Percentiles rank a stretch among this genome's conserved stretches.
Conservation (phyloP, 495 filamentous ascomycete genomes). For the Penicillium goetzii region DNA sequence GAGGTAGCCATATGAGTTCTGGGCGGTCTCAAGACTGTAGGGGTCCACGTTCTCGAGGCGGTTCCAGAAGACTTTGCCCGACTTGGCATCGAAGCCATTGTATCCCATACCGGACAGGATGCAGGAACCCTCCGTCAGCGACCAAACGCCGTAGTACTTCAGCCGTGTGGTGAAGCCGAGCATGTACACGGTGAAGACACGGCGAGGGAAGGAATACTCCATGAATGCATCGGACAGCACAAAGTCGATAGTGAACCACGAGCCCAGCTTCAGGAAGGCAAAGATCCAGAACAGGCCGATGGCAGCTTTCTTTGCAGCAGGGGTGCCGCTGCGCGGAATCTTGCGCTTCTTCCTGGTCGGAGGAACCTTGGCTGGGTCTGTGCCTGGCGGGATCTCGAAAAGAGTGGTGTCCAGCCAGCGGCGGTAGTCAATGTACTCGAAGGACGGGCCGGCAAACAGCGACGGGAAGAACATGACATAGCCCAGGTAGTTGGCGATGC, state of each 20-base stretch:
- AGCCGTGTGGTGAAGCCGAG: conserved; percentile 76
- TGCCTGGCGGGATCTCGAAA: conserved; percentile 81
- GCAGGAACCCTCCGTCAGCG: conserved; percentile 89
- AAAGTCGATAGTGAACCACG: conserved; percentile 62
- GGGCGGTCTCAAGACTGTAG: conserved; percentile 79
- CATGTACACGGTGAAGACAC: conserved; percentile 80
- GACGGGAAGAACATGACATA: conserved; percentile 96
- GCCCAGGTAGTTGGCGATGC: conserved; percentile 76
- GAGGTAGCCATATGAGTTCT: conserved; percentile 87
- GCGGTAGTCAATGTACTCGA: conserved; percentile 90
- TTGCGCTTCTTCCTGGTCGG: conserved; percentile 89
- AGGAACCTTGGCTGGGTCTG: conserved; percentile 78
- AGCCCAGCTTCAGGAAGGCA: conserved; percentile 72
- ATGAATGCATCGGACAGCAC: conserved; percentile 65
- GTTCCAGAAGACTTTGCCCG: conserved; percentile 85
- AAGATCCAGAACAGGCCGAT: conserved; percentile 78
- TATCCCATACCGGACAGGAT: conserved; percentile 93
- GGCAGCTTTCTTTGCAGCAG: conserved; percentile 76
- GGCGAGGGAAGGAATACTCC: conserved; percentile 66
- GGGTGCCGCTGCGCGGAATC: conserved; percentile 88
- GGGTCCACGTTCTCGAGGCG: conserved; percentile 86
- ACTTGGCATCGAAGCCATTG: conserved; percentile 84
- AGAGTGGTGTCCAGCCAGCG: conserved; percentile 93
- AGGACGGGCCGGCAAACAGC: conserved; percentile 83
- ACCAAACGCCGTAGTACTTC: conserved; percentile 98